phyloP scores from a whole-genome alignment of 768 basidiomycete genomes.

The Tricholoma furcatifolium region DNA sequence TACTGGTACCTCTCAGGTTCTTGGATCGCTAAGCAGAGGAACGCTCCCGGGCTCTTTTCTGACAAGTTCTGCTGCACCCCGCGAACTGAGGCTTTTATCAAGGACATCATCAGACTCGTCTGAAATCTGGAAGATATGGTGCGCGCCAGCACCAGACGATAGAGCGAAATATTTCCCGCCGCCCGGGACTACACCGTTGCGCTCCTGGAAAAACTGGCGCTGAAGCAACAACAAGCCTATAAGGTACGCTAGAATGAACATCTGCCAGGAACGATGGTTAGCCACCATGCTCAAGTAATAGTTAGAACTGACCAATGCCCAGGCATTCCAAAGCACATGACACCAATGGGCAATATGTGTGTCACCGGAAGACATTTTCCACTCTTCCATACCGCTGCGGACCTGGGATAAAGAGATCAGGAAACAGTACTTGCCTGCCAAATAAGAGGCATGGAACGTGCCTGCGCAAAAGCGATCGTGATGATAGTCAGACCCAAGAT shows the following conservation, averaged over 20 bases:
- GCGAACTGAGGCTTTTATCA: slow-evolving; percentile 8
- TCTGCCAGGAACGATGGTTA: slow-evolving; percentile 21
- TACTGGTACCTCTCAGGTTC: slow-evolving; percentile 1
- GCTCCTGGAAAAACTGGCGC: slow-evolving; percentile 42
- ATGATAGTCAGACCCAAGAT: slow-evolving; percentile 49
- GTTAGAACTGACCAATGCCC: slow-evolving; percentile 40
- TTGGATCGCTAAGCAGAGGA: slow-evolving; percentile 18
- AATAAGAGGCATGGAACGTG: slow-evolving; percentile 14
- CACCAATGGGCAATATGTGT: slow-evolving; percentile 35
- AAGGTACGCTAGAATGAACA: slow-evolving; percentile 45
- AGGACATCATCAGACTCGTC: slow-evolving; percentile 15
- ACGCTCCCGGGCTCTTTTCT: slow-evolving; percentile 17
- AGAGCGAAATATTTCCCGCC: slow-evolving; percentile 26
- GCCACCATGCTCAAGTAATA: not conserved
- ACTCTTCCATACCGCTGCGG: slow-evolving; percentile 45
- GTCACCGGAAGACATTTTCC: slow-evolving; percentile 36
- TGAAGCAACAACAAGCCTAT: slow-evolving; percentile 41
- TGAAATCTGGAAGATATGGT: slow-evolving; percentile 12
- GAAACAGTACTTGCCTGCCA: not conserved
- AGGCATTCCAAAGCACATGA: slow-evolving; percentile 41
- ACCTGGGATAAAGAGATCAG: slow-evolving; percentile 22
- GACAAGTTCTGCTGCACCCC: slow-evolving; percentile 1
- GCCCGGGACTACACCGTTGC: slow-evolving; percentile 16
- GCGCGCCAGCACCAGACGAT: slow-evolving; percentile 13
- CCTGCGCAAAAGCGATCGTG: slow-evolving; percentile 51